A percentile compares a stretch with the other conserved stretches of the same genome.
Evolutionary conservation across 2,329 filamentous ascomycete species (phyloP).

Genomic region (Claviceps paspali): DNA sequence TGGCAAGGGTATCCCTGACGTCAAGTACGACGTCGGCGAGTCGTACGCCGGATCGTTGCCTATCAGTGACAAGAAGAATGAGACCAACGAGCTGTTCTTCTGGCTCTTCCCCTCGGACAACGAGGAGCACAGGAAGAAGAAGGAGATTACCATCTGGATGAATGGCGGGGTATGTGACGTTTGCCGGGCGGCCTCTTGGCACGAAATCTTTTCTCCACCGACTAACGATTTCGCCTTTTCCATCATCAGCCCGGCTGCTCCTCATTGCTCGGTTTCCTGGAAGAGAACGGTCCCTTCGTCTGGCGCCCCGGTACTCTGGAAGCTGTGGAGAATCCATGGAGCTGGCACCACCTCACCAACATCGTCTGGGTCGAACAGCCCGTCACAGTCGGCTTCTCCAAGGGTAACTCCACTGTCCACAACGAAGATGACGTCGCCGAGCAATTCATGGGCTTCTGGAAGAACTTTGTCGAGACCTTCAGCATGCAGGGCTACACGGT

Average conservation of each 20-base stretch:
- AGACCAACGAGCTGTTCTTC: conserved; percentile 42
- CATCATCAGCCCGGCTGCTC: conserved; percentile 32
- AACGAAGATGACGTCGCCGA: conserved; percentile 51
- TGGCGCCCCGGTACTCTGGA: conserved; percentile 56
- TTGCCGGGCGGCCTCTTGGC: too few relatives aligned
- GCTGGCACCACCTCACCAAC: conserved; percentile 35
- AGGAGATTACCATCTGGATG: conserved; percentile 49
- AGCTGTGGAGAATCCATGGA: conserved; percentile 51
- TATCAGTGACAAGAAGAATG: conserved; percentile 31
- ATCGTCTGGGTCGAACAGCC: conserved; percentile 63
- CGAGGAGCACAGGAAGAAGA: conserved; percentile 21
- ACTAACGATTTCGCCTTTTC: too few relatives aligned
- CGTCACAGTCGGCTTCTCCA: conserved; percentile 51
- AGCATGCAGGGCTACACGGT: conserved; percentile 51
- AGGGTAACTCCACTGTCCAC: conserved; percentile 46
- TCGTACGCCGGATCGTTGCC: conserved; percentile 44
- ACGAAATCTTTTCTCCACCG: too few relatives aligned
- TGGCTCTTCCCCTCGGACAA: conserved; percentile 51
- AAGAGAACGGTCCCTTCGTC: conserved; percentile 61
- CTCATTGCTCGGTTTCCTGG: conserved; percentile 53
- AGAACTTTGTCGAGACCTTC: conserved; percentile 62
- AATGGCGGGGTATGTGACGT: conserved; percentile 33
- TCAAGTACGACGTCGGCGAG: conserved; percentile 47
- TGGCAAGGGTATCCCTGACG: conserved; percentile 45
- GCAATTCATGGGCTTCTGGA: conserved; percentile 67